Base-by-base conservation (phyloP, 2,329 filamentous ascomycete genomes). In the Ophiocordyceps sinensis region DNA sequence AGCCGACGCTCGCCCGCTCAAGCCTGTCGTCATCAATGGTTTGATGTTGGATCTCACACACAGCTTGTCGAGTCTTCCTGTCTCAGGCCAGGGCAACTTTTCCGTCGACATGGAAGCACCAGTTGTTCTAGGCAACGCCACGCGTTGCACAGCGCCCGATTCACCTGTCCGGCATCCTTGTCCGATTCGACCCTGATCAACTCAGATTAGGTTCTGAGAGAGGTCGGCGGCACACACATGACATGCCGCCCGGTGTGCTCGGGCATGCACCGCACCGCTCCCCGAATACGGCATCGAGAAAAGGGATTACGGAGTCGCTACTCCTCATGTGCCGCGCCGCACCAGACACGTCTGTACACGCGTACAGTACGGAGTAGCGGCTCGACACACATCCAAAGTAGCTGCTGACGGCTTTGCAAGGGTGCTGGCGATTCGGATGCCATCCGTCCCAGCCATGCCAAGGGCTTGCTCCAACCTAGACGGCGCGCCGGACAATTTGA, bases 381-480 rank as follows among this genome's bases (percentile, higher is more conserved):
- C 23, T 6, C 19, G 19, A 19, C 19, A 19, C 4, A 30, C 28
- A 3, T 30, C 12, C 12, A 13, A 10, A 35, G 10, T 35, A 35
- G 32, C 32, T 35, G 32, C 32, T 15, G 13, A 28, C 21, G 28
- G 8, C n/a, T 5, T 28, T n/a, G 23, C 35, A 38, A 12, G 37
- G 30, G n/a, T 30, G 17, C 17, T 35, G 28, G 34, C 34, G 15
- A 30, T 40, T 41, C 35, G 40, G 41, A 32, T 40, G 43, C 36
- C 38, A 34, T 36, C 38, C 38, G 38, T 34, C 29, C 19, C 40
- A 38, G 30, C 31, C 29, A 36, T 37, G 40, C 40, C 38, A 36
- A 36, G 31, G 42, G 37, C 13, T n/a, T 31, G 32, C 14, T 39
- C 36, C 23, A 39, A 17, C 12, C 12, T 28, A 28, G 34, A 36